Conservation (phyloP, 2,329 filamentous ascomycete species). For the Xylaria arbuscula region DNA sequence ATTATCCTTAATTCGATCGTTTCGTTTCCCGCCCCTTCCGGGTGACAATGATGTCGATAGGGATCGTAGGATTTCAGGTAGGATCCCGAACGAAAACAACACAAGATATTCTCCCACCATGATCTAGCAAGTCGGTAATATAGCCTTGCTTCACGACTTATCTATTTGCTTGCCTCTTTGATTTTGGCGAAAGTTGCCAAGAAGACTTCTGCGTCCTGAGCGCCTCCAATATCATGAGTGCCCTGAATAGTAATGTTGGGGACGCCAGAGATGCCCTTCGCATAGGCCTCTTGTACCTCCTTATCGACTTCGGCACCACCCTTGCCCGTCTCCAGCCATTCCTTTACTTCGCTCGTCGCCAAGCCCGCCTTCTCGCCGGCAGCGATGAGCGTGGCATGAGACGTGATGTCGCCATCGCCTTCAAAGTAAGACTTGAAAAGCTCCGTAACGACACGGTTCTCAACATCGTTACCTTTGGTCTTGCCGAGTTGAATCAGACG, state of each 20-base stretch:
- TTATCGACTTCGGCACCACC: constrained; percentile 61
- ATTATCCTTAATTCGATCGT: background rate
- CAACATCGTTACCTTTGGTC: constrained; percentile 59
- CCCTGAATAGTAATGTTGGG: constrained; percentile 76
- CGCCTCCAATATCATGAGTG: constrained; percentile 42
- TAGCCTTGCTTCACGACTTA: background rate
- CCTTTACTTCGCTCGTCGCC: constrained; percentile 59
- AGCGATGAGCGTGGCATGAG: constrained; percentile 58
- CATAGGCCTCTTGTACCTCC: constrained; percentile 60
- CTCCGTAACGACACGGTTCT: constrained; percentile 68
- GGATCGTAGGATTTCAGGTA: background rate
- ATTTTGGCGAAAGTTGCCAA: constrained; percentile 45
- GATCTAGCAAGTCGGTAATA: background rate
- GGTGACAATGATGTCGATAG: background rate
- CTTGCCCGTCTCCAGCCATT: constrained; percentile 47
- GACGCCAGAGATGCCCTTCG: constrained; percentile 66
- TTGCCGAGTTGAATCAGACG: constrained; percentile 77
- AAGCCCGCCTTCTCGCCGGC: constrained; percentile 63
- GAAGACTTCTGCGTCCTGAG: constrained; percentile 33
- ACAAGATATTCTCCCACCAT: background rate
- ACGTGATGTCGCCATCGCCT: constrained; percentile 68
- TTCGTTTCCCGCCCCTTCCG: background rate
- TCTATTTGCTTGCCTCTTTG: constrained; percentile 38
- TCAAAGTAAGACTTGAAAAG: constrained; percentile 71
- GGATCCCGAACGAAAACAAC: background rate